Conservation (phyloP, 495 filamentous ascomycete genomes). For the Aspergillus bertholletiae region DNA sequence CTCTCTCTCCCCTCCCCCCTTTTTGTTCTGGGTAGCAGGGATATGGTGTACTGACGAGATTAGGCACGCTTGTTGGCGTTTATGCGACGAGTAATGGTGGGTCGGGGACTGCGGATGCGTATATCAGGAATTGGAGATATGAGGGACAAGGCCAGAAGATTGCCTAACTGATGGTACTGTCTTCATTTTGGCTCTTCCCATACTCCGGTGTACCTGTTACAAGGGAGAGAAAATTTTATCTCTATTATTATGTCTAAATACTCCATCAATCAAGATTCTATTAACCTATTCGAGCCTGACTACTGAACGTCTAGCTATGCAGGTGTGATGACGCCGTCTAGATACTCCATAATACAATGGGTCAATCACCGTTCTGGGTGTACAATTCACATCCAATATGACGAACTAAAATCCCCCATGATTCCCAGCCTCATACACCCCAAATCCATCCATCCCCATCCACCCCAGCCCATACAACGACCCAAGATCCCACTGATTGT, state of each 20-base stretch:
- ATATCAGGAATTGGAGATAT: slow-evolving; percentile 15
- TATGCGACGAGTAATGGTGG: slow-evolving; percentile 13
- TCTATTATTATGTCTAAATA: too few species aligned
- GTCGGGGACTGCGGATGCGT: slow-evolving; percentile 4
- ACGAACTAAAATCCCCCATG: background rate
- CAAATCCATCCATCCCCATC: slow-evolving; percentile 4
- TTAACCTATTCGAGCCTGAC: too few species aligned
- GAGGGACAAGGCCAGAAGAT: slow-evolving; percentile 16
- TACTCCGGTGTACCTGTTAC: too few species aligned
- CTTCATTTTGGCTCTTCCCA: too few species aligned
- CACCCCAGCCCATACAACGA: slow-evolving; percentile 10
- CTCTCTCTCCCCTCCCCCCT: background rate
- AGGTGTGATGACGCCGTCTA: too few species aligned
- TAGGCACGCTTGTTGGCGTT: slow-evolving; percentile 14
- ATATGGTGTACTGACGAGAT: background rate
- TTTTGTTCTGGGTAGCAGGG: background rate
- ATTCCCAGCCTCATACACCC: background rate
- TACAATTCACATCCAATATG: too few species aligned
- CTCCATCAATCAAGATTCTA: too few species aligned
- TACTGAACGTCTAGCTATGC: too few species aligned
- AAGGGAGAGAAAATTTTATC: too few species aligned
- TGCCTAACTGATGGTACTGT: too few species aligned
- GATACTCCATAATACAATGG: too few species aligned
- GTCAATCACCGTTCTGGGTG: too few species aligned
- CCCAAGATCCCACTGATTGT: slow-evolving; percentile 13